phyloP scores from a whole-genome alignment of 2,329 filamentous ascomycete species.

The Fusarium xylarioides region DNA sequence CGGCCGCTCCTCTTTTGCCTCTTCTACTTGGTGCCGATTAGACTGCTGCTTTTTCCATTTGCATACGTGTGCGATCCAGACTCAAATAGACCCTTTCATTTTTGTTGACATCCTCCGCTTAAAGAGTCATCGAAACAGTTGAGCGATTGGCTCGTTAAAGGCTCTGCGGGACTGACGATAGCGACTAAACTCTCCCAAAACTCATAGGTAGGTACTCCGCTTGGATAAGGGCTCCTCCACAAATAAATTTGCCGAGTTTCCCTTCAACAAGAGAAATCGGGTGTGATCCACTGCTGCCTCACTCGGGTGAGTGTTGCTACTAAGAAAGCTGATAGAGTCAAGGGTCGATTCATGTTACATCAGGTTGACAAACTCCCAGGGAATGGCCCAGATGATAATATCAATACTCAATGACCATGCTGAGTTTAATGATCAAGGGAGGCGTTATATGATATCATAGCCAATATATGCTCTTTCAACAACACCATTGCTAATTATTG shows the following conservation, averaged over 20 bases:
- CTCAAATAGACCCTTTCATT: constrained; percentile 24
- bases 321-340: background rate
- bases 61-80: constrained; percentile 37
- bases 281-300: constrained; percentile 3
- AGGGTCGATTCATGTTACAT: background rate
- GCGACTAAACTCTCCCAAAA: background rate
- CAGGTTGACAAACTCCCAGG: background rate
- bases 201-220: background rate
- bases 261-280: background rate
- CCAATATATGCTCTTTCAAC: constrained; percentile 17
- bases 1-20: constrained; percentile 19
- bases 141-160: constrained; percentile 30
- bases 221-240: constrained; percentile 30
- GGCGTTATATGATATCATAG: background rate
- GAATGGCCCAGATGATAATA: background rate
- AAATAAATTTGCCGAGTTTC: background rate
- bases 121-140: constrained; percentile 1
- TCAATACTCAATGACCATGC: background rate
- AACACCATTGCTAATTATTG: constrained; percentile 20
- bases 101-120: constrained; percentile 3
- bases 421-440: background rate
- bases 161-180: constrained; percentile 14
- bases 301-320: constrained; percentile 9
- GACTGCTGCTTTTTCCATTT: constrained; percentile 7
- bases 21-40: constrained; percentile 10